These are phyloP conservation scores for Phytophthora rubi DNA, from an alignment of 352 stramenopile species.

Conservation along the genomic window DNA sequence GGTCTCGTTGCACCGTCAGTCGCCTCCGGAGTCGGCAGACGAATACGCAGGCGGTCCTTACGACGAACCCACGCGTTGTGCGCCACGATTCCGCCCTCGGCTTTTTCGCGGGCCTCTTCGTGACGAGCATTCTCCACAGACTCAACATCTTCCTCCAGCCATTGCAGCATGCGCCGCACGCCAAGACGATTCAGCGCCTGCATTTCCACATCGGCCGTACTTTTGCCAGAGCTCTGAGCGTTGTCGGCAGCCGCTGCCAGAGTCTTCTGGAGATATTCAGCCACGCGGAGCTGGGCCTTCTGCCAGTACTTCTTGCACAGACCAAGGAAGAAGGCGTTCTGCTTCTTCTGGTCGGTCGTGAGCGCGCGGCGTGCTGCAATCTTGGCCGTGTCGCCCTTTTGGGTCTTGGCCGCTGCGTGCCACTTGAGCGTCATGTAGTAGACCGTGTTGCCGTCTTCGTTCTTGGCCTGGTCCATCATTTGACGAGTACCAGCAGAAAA, in stretches of 20 bases:
- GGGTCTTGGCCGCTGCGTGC: conserved; percentile 79
- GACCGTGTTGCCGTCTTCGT: conserved; percentile 47
- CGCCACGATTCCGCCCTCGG: conserved; percentile 70
- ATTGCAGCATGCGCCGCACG: conserved; percentile 77
- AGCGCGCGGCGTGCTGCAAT: conserved; percentile 73
- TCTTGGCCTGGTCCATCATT: conserved; percentile 78
- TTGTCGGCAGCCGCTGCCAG: conserved; percentile 37
- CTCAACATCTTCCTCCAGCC: conserved; percentile 77
- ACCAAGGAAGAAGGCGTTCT: conserved; percentile 76
- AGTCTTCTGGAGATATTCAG: conserved; percentile 75
- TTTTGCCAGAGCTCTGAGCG: conserved; percentile 23
- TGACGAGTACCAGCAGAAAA: conserved; percentile 81
- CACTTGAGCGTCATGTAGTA: conserved; percentile 89
- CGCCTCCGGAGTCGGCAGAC: conserved; percentile 49
- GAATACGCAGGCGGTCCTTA: conserved; percentile 81
- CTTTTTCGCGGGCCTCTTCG: conserved; percentile 78
- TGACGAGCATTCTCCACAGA: conserved; percentile 68
- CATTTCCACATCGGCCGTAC: conserved; percentile 56
- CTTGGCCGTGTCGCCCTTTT: conserved; percentile 87
- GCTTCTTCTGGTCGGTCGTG: conserved; percentile 76
- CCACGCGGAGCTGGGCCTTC: conserved; percentile 70
- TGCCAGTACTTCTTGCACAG: conserved; percentile 83
- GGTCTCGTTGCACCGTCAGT: conserved; percentile 10
- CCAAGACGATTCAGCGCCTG: conserved; percentile 65
- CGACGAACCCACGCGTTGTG: conserved; percentile 82